phyloP scores from a whole-genome alignment of 2,329 filamentous ascomycete genomes.

The Fusarium armeniacum region DNA sequence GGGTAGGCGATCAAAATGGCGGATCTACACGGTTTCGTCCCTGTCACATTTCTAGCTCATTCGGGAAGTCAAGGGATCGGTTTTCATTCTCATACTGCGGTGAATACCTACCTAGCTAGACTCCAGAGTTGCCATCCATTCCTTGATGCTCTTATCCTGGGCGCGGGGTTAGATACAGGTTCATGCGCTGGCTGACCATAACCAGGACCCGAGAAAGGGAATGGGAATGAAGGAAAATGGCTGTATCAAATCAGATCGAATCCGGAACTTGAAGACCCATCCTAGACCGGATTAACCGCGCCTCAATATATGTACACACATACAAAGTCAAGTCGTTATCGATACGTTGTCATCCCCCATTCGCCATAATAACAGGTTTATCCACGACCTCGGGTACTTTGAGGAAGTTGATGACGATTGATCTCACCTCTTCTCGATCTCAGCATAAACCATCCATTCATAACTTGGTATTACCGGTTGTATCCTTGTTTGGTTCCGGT shows the following conservation, averaged over 20 bases:
- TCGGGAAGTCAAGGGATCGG: slow-evolving; percentile 16
- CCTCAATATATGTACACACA: neutral
- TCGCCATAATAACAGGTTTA: slow-evolving; percentile 29
- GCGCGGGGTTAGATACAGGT: neutral
- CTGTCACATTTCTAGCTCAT: slow-evolving; percentile 8
- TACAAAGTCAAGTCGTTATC: neutral
- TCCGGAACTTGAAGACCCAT: neutral
- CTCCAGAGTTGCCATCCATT: slow-evolving; percentile 1
- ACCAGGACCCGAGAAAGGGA: neutral
- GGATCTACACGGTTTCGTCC: slow-evolving; percentile 11
- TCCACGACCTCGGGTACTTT: slow-evolving; percentile 21
- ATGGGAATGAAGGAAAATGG: neutral
- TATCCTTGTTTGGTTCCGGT: slow-evolving; percentile 6
- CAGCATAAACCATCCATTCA: neutral
- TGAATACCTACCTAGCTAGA: slow-evolving; percentile 11
- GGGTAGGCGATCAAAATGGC: slow-evolving; percentile 8
- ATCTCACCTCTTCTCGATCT: slow-evolving; percentile 15
- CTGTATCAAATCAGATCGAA: slow-evolving; percentile 6
- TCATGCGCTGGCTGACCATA: slow-evolving; percentile 2
- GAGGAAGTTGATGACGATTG: slow-evolving; percentile 29
- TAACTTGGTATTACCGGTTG: slow-evolving; percentile 3
- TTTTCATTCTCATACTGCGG: slow-evolving; percentile 23
- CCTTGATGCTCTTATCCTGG: neutral
- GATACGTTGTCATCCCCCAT: slow-evolving; percentile 21
- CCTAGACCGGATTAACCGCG: slow-evolving; percentile 1